phyloP scores from a whole-genome alignment of 208 protist species.

The Herpetomonas tarakana region DNA sequence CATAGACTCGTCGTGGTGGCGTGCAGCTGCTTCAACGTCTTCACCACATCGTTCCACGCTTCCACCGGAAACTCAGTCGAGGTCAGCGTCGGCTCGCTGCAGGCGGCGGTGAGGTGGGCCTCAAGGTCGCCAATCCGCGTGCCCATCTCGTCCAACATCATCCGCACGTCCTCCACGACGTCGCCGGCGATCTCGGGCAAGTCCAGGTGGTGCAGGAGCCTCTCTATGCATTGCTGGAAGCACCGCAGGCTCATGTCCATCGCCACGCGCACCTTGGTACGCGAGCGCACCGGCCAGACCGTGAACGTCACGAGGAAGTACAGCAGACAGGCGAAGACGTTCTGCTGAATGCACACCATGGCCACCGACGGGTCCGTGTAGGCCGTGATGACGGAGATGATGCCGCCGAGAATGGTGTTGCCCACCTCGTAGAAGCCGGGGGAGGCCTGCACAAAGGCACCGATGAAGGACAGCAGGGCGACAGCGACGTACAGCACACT shows the following conservation, averaged over 20 bases:
- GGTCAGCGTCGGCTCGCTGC: conserved; percentile 69
- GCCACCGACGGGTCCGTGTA: conserved; percentile 46
- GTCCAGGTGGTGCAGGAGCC: conserved; percentile 79
- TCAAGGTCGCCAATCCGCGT: conserved; percentile 50
- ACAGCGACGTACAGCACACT: conserved; percentile 58
- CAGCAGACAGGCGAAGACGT: conserved; percentile 82
- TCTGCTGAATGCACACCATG: conserved; percentile 87
- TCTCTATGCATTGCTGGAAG: conserved; percentile 52
- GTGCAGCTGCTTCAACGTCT: conserved; percentile 51
- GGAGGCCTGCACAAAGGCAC: conserved; percentile 69
- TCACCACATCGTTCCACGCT: conserved; percentile 54
- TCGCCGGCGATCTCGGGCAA: conserved; percentile 67
- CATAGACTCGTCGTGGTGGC: conserved; percentile 71
- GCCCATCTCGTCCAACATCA: conserved; percentile 54
- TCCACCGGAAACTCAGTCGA: conserved; percentile 68
- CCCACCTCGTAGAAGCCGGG: conserved; percentile 57
- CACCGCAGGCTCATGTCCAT: conserved; percentile 72
- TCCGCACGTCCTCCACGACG: conserved; percentile 35
- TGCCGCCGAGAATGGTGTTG: conserved; percentile 69
- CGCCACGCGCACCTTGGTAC: conserved; percentile 58
- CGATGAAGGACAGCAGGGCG: conserved; percentile 63
- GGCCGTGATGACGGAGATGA: conserved; percentile 77
- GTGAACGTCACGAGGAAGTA: conserved; percentile 79
- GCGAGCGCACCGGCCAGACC: conserved; percentile 78
- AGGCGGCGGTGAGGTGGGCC: conserved; percentile 45